A percentile compares a stretch with the other conserved stretches of the same genome.
Conservation (phyloP, 1,284 basidiomycete species). For the Microbotryum intermedium region DNA sequence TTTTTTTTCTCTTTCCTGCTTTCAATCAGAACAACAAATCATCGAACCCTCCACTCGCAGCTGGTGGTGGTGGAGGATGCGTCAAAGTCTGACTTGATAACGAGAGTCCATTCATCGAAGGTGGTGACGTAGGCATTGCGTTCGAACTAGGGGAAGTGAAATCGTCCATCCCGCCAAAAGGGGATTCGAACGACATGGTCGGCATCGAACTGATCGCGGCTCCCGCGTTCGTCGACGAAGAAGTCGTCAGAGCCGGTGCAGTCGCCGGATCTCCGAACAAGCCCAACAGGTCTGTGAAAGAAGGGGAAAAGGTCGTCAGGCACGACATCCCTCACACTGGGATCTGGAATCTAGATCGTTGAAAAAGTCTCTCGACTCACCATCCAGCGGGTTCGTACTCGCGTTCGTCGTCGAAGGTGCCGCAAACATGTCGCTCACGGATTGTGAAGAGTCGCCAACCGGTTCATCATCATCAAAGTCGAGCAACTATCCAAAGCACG, state of each 20-base stretch:
- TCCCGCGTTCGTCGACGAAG: neutral
- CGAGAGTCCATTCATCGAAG: neutral
- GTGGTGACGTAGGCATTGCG: neutral
- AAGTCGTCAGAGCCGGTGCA: neutral
- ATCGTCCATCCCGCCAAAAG: constrained; percentile 7
- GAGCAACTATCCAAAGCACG: constrained; percentile 46
- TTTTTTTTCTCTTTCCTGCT: too few species aligned
- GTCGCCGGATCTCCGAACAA: constrained; percentile 24
- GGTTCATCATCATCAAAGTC: constrained; percentile 80
- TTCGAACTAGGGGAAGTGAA: neutral
- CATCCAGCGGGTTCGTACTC: constrained; percentile 72
- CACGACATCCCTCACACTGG: too few species aligned
- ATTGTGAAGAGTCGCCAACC: constrained; percentile 44
- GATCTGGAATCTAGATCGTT: too few species aligned
- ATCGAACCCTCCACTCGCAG: constrained; percentile 5
- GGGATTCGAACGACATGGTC: neutral
- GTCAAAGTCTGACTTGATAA: constrained; percentile 1
- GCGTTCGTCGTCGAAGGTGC: constrained; percentile 24
- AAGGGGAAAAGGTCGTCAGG: constrained; percentile 60
- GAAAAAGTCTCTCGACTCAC: neutral
- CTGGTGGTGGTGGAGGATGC: neutral
- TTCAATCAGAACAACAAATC: constrained; percentile 16
- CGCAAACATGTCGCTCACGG: constrained; percentile 19
- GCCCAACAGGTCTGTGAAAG: constrained; percentile 25
- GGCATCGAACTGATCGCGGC: neutral